These are phyloP conservation scores for Bryoerythrophyllum caledonicum DNA, from an alignment of 225 moss, liverwort and hornwort species.

Conservation along the genomic window DNA sequence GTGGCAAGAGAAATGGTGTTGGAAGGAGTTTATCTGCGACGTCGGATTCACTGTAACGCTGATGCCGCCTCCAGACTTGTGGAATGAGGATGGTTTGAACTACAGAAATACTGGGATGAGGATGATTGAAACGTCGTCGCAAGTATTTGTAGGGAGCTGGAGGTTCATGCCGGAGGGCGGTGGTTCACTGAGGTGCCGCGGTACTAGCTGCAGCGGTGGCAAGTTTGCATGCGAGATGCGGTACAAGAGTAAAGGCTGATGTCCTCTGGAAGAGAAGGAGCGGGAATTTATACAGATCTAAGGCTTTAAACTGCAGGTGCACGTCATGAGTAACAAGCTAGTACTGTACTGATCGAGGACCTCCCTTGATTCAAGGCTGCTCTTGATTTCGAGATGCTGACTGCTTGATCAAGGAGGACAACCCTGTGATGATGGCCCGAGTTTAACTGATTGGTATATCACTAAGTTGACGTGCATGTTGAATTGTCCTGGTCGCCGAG, in stretches of 20 bases:
- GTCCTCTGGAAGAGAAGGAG: background rate
- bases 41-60: too few relatives aligned
- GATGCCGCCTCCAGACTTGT: too few relatives aligned
- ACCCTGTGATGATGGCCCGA: background rate
- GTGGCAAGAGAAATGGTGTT: too few relatives aligned
- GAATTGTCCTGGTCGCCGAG: too few relatives aligned
- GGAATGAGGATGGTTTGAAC: too few relatives aligned
- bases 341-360: background rate
- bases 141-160: background rate
- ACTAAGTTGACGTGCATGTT: background rate
- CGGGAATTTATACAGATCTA: background rate
- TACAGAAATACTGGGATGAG: too few relatives aligned
- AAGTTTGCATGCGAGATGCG: background rate
- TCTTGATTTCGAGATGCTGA: conserved; percentile 27
- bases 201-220: background rate
- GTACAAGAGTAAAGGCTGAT: background rate
- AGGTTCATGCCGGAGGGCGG: background rate
- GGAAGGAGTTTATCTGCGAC: too few relatives aligned
- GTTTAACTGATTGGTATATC: background rate
- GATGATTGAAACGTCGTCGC: too few relatives aligned
- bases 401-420: background rate
- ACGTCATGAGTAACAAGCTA: background rate
- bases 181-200: background rate
- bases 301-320: background rate
- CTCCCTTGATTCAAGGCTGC: conserved; percentile 29